Percentiles rank a stretch among this genome's conserved stretches.
Conservation (phyloP, 2,329 filamentous ascomycete species). For the Pseudogymnoascus sp. region DNA sequence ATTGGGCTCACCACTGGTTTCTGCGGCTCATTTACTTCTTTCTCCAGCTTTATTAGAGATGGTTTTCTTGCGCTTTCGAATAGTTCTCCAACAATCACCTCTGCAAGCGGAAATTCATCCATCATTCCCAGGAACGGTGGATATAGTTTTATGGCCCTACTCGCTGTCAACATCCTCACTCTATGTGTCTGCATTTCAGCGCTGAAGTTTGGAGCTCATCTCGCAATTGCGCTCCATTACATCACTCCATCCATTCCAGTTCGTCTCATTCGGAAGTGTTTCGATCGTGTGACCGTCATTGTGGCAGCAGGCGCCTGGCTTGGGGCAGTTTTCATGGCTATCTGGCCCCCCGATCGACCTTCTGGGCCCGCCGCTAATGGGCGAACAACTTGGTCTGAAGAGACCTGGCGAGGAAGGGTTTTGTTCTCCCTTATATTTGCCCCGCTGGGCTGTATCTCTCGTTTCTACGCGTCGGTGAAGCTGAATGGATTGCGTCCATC, state of each 20-base stretch:
- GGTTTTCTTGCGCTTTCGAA: constrained; percentile 74
- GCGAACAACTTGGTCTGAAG: constrained; percentile 18
- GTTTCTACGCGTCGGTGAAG: constrained; percentile 64
- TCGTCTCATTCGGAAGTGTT: constrained; percentile 44
- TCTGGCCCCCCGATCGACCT: constrained; percentile 58
- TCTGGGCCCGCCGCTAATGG: constrained; percentile 16
- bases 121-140: constrained; percentile 56
- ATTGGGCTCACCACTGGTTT: constrained; percentile 81
- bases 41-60: constrained; percentile 79
- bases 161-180: constrained; percentile 68
- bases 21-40: constrained; percentile 84
- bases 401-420: constrained; percentile 67
- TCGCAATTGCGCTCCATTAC: constrained; percentile 56
- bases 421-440: constrained; percentile 76
- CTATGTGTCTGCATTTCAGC: constrained; percentile 63
- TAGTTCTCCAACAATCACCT: constrained; percentile 45
- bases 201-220: constrained; percentile 65
- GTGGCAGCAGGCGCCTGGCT: constrained; percentile 72
- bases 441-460: constrained; percentile 66
- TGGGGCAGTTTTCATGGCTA: constrained; percentile 63
- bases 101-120: constrained; percentile 22
- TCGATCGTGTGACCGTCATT: constrained; percentile 58
- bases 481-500: constrained; percentile 60
- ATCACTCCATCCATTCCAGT: constrained; percentile 56
- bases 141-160: constrained; percentile 73